Base-by-base conservation (phyloP, 768 basidiomycete genomes). In the Fomitopsis pulvina region DNA sequence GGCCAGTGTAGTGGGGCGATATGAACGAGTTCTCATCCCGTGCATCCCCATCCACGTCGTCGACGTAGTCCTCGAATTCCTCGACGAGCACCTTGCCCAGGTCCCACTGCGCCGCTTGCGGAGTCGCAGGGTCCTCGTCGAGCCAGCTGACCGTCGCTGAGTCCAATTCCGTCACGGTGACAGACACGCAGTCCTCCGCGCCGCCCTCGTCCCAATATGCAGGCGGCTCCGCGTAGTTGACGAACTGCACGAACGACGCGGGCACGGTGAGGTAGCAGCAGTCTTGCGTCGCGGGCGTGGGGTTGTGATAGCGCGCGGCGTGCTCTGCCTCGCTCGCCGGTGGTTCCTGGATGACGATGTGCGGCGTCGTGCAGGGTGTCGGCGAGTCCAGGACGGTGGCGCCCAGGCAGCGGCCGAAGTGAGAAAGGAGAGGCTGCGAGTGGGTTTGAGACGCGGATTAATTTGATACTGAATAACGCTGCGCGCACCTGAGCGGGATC, bases 401-500 rank as follows among this genome's bases (percentile, higher is more conserved):
- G 5, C 69, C 70, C n/a, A 53, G 57, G 25, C 58, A 58, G 6
- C 54, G 52, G 20, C 57, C 55, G 50, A 26, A 61, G 9, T 47
- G 30, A 6, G 50, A 43, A 10, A 75, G 64, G 20, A 75, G 54
- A 49, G 71, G 68, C 69, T 71, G 43, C 27, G 14, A 29, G 37
- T 27, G 20, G 8, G n/a, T 4, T 51, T 18, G 41, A 25, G 14
- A 3, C 28, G 9, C 26, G 22, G 18, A 26, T 25, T 22, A 14
- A 25, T 8, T n/a, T 6, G n/a, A 3, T 2, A 48, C 45, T 40
- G 10, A 24, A 32, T n/a, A 21, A 28, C n/a, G 16, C 1, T 26
- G 40, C 6, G 54, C 64, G 57, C 60, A 77, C 78, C 64, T 75
- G 70, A 26, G 75, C 79, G 41, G 76, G 73, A 60, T 82, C 79